Evolutionary conservation across 495 filamentous ascomycete genomes (phyloP), one percentile per base, ranked within the genome.

Genomic region (Penicillium ucsense): DNA sequence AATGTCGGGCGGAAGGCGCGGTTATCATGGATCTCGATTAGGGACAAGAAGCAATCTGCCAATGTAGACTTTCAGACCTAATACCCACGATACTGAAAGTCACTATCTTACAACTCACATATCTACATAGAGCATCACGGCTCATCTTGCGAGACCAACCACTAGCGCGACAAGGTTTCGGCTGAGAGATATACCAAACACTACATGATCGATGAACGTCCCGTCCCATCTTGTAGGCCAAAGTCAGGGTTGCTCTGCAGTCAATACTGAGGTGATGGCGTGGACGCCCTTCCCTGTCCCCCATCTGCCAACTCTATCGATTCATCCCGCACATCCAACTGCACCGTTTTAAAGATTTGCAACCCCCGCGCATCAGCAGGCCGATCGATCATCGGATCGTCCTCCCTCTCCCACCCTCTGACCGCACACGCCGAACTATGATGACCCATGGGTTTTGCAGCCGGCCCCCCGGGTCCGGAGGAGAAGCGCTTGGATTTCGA

Each of bases 291-390:
- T 7, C 43, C 43, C 32, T 30, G 34, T 11, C 20, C 20, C 20
- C 1, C 20, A 20, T 45, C 43, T 4, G 43, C 34, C 32, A 56
- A 46, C 43, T 56, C 54, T 50, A 53, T 50, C 34, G 54, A 49
- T 46, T 56, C 54, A 38, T 56, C 36, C 6, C 31, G 31, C 39
- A 56, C 40, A 31, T 43, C 48, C 0, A 53, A 11, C 9, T 53
- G 50, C 27, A 56, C 50, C 28, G 54, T 50, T 31, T 50, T 56
- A 10, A 50, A 29, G 8, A 56, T 56, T 4, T 56, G 54, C 12
- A 56, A 29, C 0, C 54, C 54, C 12, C 35, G 35, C 5, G 31
- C 37, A 8, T 30, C 32, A 20, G 41, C 5, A 20, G 20, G 20
- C 6, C 31, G 32, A 4, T 43, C 41, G 5, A 51, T 45, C 8